phyloP scores from a whole-genome alignment of 441 rosid species.

The Corymbia calophylla region DNA sequence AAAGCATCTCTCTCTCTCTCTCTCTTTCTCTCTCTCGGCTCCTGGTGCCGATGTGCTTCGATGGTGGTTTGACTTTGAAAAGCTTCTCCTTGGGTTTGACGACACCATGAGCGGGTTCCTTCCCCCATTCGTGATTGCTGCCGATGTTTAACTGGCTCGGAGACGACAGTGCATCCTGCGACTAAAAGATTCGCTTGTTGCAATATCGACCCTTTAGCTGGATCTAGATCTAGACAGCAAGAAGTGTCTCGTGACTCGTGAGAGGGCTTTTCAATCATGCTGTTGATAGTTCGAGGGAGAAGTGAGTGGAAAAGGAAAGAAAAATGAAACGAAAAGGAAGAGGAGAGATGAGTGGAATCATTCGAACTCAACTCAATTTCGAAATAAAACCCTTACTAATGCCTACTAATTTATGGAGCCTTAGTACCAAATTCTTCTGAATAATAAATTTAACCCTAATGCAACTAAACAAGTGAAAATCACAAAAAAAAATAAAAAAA shows the following conservation, averaged over 20 bases:
- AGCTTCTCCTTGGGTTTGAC: neutral
- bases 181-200: neutral
- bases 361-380: neutral
- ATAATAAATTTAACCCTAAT: neutral
- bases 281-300: neutral
- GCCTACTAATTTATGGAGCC: neutral
- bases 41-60: neutral
- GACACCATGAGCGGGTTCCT: neutral
- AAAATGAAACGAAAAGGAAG: neutral
- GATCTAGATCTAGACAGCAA: neutral
- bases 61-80: neutral
- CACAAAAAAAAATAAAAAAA: neutral
- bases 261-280: neutral
- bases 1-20: neutral
- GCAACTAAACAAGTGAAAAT: neutral
- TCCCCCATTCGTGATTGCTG: neutral
- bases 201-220: neutral
- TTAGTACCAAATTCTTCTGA: neutral
- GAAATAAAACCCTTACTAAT: neutral
- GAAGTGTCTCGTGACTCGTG: neutral
- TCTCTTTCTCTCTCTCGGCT: neutral
- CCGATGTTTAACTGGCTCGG: neutral
- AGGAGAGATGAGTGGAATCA: neutral
- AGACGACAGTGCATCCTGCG: neutral
- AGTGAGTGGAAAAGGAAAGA: neutral